Evolutionary conservation across 208 protist genomes (phyloP).

Genomic region (Angomonas deanei): DNA sequence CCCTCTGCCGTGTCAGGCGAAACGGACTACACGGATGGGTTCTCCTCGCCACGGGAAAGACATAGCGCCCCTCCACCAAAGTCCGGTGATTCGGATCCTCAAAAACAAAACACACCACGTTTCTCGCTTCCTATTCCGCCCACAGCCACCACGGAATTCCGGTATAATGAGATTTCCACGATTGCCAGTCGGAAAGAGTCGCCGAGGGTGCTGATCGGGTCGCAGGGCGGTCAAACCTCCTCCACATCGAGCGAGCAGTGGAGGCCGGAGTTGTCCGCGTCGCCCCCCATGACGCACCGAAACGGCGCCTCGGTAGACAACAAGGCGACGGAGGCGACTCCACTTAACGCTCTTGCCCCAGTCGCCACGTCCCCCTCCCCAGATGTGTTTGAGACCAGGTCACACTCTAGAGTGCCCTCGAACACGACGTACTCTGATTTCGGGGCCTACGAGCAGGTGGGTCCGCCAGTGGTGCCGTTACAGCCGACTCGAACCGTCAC

Average conservation of each 20-base stretch:
- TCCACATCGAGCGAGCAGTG: background rate
- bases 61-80: no score
- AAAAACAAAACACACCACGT: no score
- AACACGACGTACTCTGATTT: background rate
- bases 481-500: background rate
- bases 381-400: background rate
- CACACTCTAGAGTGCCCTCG: background rate
- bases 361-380: background rate
- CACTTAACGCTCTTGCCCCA: background rate
- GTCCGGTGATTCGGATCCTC: no score
- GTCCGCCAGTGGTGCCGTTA: background rate
- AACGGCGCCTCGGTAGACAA: background rate
- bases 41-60: background rate
- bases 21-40: background rate
- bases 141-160: background rate
- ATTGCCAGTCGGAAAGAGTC: background rate
- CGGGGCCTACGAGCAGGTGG: background rate
- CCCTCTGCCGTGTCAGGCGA: background rate
- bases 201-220: background rate
- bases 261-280: background rate
- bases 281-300: background rate
- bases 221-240: background rate
- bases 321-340: background rate
- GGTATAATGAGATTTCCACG: background rate
- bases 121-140: background rate